phyloP scores from a whole-genome alignment of 441 rosid species.

The Adansonia grandidieri region DNA sequence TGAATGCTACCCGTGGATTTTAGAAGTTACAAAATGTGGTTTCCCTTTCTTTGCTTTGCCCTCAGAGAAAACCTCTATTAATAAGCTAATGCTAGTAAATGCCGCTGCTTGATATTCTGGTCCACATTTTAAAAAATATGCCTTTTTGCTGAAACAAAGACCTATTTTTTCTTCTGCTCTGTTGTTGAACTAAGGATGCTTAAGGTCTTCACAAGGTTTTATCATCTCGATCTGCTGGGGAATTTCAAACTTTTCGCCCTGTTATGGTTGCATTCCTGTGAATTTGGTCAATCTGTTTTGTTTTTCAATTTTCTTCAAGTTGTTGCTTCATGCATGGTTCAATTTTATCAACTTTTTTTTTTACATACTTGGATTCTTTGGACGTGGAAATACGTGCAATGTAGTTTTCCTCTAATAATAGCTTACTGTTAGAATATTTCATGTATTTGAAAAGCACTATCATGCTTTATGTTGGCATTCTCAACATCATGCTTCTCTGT shows the following conservation, averaged over 20 bases:
- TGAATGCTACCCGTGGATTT: slow-evolving; percentile 17
- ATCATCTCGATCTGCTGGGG: background rate
- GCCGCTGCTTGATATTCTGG: background rate
- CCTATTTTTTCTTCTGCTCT: background rate
- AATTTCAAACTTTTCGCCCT: slow-evolving; percentile 2
- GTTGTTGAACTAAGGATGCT: slow-evolving; percentile 2
- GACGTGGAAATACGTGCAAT: background rate
- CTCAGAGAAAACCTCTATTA: background rate
- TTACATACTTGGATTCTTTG: slow-evolving; percentile 11
- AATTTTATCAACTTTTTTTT: background rate
- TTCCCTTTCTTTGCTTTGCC: slow-evolving; percentile 7
- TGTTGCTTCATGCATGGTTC: background rate
- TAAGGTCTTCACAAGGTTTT: slow-evolving; percentile 4
- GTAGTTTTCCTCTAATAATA: background rate
- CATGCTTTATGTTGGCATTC: background rate
- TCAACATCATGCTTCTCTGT: background rate
- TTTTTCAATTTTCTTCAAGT: slow-evolving; percentile 18
- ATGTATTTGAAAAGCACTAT: background rate
- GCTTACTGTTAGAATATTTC: background rate
- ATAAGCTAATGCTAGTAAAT: slow-evolving; percentile 16
- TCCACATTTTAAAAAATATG: background rate
- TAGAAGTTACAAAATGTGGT: slow-evolving; percentile 1
- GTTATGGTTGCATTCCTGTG: background rate
- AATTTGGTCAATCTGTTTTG: background rate
- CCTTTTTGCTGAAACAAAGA: slow-evolving; percentile 2